Base-by-base conservation (phyloP, 371 early-diverging fungal genomes). In the Mortierella sp. region DNA sequence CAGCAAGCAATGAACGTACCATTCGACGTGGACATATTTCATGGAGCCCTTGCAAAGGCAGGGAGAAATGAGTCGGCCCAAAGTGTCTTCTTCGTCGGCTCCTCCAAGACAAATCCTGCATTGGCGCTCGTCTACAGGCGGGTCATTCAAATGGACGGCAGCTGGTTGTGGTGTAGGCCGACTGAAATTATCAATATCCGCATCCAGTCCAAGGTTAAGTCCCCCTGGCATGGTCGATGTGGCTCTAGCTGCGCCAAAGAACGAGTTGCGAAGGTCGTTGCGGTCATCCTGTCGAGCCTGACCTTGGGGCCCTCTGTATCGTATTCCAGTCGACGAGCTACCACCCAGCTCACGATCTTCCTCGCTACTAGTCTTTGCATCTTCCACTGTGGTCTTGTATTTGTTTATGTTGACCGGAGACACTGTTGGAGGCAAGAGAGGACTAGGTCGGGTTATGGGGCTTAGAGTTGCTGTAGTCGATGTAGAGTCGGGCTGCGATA, bases 41-140 rank as follows among this genome's bases (percentile, higher is more conserved):
- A 89, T 89, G 26, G 88, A 89, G 8, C 90, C 90, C 74, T 90
- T 90, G 81, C 90, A 90, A 14, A 83, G 76, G 76, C 90, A 90
- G 3, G 90, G 90, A 10, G 90, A 89, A 28, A 90, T 90, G 13
- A 90, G 76, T 31, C 79, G 80, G 21, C 89, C 90, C 28, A 88
- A 78, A 1, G 77, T 79, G 13, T 81, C 82, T 34, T 81, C 83
- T 13, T 89, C 88, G 42, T 90, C 90, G 1, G 83, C 65, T 8
- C 86, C 89, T n/a, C 83, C 81, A 13, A 89, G 87, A 54, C 90
- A 90, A 70, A 90, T 90, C 65, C 90, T 77, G 72, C 90, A 90
- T 55, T 85, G 88, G 54, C 85, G 79, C 54, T 89, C 89, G 26
- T 88, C 88, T 19, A 75, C 68, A 31, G 79, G 80, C 9, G 75